These are phyloP conservation scores for Sporodiniella umbellata DNA, from an alignment of 371 early-diverging fungal species.

Conservation along the genomic window DNA sequence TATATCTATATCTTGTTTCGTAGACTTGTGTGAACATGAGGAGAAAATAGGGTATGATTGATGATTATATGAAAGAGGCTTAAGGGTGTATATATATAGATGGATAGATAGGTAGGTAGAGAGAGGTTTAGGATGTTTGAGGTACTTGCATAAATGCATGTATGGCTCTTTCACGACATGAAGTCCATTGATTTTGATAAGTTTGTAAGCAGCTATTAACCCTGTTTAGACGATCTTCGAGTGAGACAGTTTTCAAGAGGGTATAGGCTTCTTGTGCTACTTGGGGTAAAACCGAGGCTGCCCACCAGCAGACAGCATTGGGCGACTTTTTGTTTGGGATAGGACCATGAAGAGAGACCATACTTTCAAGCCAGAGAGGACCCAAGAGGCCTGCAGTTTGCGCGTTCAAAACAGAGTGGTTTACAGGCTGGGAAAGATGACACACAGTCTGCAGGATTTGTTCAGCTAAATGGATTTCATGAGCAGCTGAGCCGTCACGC, in stretches of 20 bases:
- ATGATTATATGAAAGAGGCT: too few relatives aligned
- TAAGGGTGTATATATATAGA: too few relatives aligned
- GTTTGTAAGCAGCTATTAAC: constrained; percentile 21
- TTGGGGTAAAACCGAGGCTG: constrained; percentile 15
- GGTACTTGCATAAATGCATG: constrained; percentile 13
- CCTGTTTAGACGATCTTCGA: constrained; percentile 18
- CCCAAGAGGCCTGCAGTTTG: constrained; percentile 23
- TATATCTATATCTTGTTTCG: too few relatives aligned
- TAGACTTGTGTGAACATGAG: too few relatives aligned
- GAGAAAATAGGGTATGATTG: too few relatives aligned
- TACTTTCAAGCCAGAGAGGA: constrained; percentile 22
- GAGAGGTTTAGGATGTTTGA: too few relatives aligned
- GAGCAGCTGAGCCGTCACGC: background rate
- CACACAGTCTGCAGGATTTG: constrained; percentile 12
- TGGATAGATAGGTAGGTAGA: too few relatives aligned
- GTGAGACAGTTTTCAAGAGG: constrained; percentile 13
- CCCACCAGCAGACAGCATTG: constrained; percentile 25
- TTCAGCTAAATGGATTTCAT: constrained; percentile 14
- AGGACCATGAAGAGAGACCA: constrained; percentile 15
- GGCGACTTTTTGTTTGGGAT: constrained; percentile 15
- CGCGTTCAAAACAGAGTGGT: constrained; percentile 6
- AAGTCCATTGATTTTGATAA: constrained; percentile 21
- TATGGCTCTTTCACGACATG: constrained; percentile 19
- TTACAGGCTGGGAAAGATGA: constrained; percentile 5
- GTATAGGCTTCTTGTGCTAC: constrained; percentile 6